These are phyloP conservation scores for Aureobasidium vineae DNA, from an alignment of 2,329 filamentous ascomycete genomes.

Conservation along the genomic window DNA sequence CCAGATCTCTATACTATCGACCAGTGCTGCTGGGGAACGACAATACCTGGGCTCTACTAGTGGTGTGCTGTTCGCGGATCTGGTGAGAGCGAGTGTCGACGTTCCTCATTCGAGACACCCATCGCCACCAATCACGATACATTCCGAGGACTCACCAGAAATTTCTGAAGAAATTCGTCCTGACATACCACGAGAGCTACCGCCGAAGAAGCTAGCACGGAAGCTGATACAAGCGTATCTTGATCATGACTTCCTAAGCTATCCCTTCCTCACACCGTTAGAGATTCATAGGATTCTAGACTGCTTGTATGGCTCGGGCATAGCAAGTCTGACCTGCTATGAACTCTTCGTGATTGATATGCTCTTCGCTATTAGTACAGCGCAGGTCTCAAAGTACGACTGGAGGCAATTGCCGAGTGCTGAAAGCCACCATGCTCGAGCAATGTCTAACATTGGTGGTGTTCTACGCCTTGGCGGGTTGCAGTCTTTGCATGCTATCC, in stretches of 20 bases:
- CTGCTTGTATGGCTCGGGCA: constrained; percentile 38
- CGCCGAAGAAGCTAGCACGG: constrained; percentile 40
- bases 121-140: constrained; percentile 12
- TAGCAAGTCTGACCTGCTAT: constrained; percentile 32
- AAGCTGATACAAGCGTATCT: constrained; percentile 46
- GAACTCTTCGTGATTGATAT: constrained; percentile 48
- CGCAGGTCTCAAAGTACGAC: constrained; percentile 47
- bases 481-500: constrained; percentile 44
- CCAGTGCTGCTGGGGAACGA: constrained; percentile 45
- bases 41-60: constrained; percentile 47
- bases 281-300: constrained; percentile 36
- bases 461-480: constrained; percentile 43
- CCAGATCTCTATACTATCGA: constrained; percentile 47
- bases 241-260: constrained; percentile 47
- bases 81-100: constrained; percentile 38
- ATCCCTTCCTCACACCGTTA: constrained; percentile 43
- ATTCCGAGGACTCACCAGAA: neutral
- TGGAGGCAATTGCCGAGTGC: constrained; percentile 47
- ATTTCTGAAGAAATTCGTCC: constrained; percentile 18
- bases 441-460: constrained; percentile 41
- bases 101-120: constrained; percentile 23
- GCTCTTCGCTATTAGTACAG: constrained; percentile 46
- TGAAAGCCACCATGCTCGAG: constrained; percentile 45
- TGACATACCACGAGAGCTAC: constrained; percentile 33
- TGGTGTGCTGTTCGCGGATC: constrained; percentile 45